phyloP scores from a whole-genome alignment of 2,329 filamentous ascomycete species.

The Fusarium sp. region DNA sequence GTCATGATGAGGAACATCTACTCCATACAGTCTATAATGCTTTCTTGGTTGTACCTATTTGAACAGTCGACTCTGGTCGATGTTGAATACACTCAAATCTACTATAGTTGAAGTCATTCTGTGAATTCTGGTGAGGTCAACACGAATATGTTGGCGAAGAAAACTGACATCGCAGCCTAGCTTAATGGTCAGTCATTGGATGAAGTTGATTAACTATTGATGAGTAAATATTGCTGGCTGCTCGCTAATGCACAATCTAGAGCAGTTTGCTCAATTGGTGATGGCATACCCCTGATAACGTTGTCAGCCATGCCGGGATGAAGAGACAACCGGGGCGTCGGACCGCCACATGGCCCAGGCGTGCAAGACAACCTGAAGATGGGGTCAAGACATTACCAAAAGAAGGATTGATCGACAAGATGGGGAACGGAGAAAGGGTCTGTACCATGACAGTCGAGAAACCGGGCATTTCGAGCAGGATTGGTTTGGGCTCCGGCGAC shows the following conservation, averaged over 20 bases:
- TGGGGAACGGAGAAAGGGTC: constrained; percentile 19
- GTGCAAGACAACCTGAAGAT: not conserved
- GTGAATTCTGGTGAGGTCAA: not conserved
- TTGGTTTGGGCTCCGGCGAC: not conserved
- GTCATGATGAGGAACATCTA: not conserved
- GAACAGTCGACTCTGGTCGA: constrained; percentile 20
- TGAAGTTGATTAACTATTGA: not conserved
- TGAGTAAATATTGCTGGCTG: not conserved
- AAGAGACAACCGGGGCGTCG: not conserved
- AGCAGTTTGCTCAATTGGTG: not conserved
- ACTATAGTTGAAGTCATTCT: not conserved
- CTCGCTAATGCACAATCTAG: not conserved
- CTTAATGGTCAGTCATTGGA: not conserved
- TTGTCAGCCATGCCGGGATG: not conserved
- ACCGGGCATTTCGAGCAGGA: not conserved
- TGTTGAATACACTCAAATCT: not conserved
- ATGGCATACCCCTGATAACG: not conserved
- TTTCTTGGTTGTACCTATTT: constrained; percentile 11
- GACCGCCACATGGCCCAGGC: constrained; percentile 18
- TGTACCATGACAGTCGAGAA: constrained; percentile 21
- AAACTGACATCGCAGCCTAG: not conserved
- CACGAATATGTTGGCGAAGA: not conserved
- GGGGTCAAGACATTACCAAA: not conserved
- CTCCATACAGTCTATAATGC: constrained; percentile 18
- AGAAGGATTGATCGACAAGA: constrained; percentile 24